Evolutionary conservation across 768 basidiomycete genomes (phyloP), one percentile per base, ranked within the genome.

Genomic region (Lentinula aciculospora): DNA sequence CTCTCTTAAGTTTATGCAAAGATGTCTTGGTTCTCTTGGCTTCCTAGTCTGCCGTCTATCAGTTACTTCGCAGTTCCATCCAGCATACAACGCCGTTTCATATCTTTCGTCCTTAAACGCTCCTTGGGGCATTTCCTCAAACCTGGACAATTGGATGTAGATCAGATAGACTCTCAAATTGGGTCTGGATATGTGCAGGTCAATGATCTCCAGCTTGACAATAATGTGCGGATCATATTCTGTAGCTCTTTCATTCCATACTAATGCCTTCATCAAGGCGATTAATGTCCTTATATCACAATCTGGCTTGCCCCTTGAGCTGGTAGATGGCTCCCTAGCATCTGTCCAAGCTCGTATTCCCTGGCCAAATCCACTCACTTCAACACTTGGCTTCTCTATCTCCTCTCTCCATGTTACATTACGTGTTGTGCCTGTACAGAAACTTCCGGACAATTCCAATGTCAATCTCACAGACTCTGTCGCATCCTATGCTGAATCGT

Each of bases 151-250:
- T 81, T 97, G 58, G 91, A 97, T 72, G 77, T 83, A 53, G 81
- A 86, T 56, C 86, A 92, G 72, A 88, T 97, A 64, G 92, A 96
- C 64, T 89, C 92, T 28, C 92, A 96, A 71, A 87, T 98, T 65
- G 89, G 92, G n/a, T 88, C 87, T 40, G 95, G 95, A 17, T 87
- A 82, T 68, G 84, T 97, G 3, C 90, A 94, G 70, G 81, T 98
- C 36, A 86, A 86, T 61, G 85, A 93, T 65, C 74, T 97, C 56
- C 84, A 94, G 67, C 73, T 98, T 50, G 83, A 93, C 68, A 78
- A 79, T 50, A 76, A 84, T 69, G 94, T 89, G 66, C 65, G 86
- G 79, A 46, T 29, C 9, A 21, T 40, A 12, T 56, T 53, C 29
- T 55, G 40, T 56, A 51, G 31, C 44, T 55, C 25, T 44, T 58